phyloP scores from a whole-genome alignment of 805 yeast species.

The Metschnikowia drakensbergensis region DNA sequence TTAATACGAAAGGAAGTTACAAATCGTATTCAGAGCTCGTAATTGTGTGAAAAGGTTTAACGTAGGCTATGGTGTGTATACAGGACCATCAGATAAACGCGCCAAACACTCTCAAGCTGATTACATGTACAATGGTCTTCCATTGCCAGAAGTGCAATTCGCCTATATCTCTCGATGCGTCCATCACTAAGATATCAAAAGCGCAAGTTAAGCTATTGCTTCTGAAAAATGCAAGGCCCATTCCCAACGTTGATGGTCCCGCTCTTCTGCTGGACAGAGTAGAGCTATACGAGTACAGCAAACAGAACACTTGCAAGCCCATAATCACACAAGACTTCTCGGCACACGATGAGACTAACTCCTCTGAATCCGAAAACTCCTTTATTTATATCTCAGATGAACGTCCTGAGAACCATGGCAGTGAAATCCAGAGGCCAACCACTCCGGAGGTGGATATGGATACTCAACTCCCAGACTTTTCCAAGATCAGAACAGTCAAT shows the following conservation, averaged over 20 bases:
- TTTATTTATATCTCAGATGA: conserved; percentile 19
- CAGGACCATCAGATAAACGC: conserved; percentile 2
- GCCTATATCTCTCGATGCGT: conserved; percentile 53
- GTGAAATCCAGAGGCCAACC: background rate
- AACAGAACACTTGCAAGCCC: conserved; percentile 16
- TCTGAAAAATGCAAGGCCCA: conserved; percentile 23
- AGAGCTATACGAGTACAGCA: conserved; percentile 22
- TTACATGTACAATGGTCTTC: conserved; percentile 15
- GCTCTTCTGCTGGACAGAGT: conserved; percentile 39
- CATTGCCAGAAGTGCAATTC: conserved; percentile 61
- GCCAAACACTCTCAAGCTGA: background rate
- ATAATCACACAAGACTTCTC: background rate
- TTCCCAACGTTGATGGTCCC: conserved; percentile 25
- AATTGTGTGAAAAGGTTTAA: background rate
- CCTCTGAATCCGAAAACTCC: conserved; percentile 7
- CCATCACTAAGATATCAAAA: conserved; percentile 47
- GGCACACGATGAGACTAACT: background rate
- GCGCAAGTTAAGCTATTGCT: conserved; percentile 55
- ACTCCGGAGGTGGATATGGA: conserved; percentile 4
- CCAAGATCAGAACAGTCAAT: conserved; percentile 49
- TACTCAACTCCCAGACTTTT: conserved; percentile 18
- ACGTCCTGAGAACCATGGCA: conserved; percentile 13
- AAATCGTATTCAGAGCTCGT: too few relatives aligned
- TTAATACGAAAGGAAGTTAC: too few relatives aligned
- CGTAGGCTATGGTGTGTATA: background rate